Evolutionary conservation across 192 early-diverging fungal species (phyloP).

Genomic region (Rhizoclosmatium globosum): DNA sequence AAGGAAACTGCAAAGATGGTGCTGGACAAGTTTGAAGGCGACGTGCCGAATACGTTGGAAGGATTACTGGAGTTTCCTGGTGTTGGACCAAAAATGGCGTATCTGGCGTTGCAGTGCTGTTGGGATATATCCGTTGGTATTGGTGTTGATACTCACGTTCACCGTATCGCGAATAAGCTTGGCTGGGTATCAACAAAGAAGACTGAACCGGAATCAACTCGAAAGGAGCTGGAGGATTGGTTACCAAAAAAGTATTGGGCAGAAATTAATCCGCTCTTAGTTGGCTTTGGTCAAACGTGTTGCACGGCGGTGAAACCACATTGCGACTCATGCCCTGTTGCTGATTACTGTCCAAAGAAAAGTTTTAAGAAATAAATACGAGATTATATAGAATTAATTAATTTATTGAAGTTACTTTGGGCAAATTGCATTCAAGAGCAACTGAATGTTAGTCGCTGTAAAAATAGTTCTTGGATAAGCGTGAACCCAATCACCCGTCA

Average conservation of each 20-base stretch:
- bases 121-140: constrained; percentile 88
- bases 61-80: constrained; percentile 83
- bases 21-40: constrained; percentile 73
- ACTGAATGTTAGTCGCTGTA: no score
- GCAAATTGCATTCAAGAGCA: no score
- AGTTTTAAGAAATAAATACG: constrained; percentile 12
- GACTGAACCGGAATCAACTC: constrained; percentile 82
- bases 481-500: no score
- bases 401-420: no score
- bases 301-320: constrained; percentile 79
- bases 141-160: constrained; percentile 96
- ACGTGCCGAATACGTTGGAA: constrained; percentile 85
- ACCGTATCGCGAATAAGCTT: constrained; percentile 87
- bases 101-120: constrained; percentile 82
- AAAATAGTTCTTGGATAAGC: no score
- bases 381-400: no score
- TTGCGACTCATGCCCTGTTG: constrained; percentile 85
- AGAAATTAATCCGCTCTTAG: constrained; percentile 87
- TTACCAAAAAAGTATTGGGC: constrained; percentile 85
- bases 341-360: constrained; percentile 62
- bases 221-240: constrained; percentile 80
- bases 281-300: constrained; percentile 89
- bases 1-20: constrained; percentile 81
- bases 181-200: constrained; percentile 84
- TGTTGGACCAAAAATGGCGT: constrained; percentile 95